These are phyloP conservation scores for Ampelomyces quisqualis DNA, from an alignment of 2,329 filamentous ascomycete genomes.

Conservation along the genomic window DNA sequence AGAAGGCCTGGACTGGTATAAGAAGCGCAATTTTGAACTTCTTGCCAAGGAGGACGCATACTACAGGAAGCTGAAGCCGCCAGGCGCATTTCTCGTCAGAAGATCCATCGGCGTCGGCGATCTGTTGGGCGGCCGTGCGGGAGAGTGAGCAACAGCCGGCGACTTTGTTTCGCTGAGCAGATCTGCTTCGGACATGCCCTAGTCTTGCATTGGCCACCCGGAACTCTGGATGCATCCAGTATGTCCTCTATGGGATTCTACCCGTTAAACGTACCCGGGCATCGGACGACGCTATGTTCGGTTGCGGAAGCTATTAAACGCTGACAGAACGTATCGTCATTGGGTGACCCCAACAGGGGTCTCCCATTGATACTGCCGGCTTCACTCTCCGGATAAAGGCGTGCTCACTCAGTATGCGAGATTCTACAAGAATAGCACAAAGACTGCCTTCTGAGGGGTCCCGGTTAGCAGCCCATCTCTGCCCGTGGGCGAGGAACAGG, in stretches of 20 bases:
- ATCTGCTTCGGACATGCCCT: background rate
- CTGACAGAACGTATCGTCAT: background rate
- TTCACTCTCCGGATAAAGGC: conserved; percentile 34
- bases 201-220: conserved; percentile 1
- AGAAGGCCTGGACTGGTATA: conserved; percentile 62
- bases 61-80: conserved; percentile 60
- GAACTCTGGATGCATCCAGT: conserved; percentile 2
- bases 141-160: background rate
- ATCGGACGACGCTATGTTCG: conserved; percentile 2
- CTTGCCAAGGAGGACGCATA: conserved; percentile 56
- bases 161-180: background rate
- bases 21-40: conserved; percentile 57
- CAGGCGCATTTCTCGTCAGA: conserved; percentile 56
- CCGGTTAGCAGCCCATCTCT: conserved; percentile 7
- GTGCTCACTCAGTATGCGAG: conserved; percentile 9
- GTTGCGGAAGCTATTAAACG: conserved; percentile 1
- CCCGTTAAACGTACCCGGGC: conserved; percentile 11
- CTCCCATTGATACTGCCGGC: conserved; percentile 13
- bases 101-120: conserved; percentile 45
- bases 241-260: conserved; percentile 1
- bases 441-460: conserved; percentile 1
- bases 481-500: background rate
- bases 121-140: conserved; percentile 17
- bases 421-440: conserved; percentile 27
- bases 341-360: background rate